A percentile compares a stretch with the other conserved stretches of the same genome.
Conservation (phyloP, 495 filamentous ascomycete species). For the Collariella sp. region DNA sequence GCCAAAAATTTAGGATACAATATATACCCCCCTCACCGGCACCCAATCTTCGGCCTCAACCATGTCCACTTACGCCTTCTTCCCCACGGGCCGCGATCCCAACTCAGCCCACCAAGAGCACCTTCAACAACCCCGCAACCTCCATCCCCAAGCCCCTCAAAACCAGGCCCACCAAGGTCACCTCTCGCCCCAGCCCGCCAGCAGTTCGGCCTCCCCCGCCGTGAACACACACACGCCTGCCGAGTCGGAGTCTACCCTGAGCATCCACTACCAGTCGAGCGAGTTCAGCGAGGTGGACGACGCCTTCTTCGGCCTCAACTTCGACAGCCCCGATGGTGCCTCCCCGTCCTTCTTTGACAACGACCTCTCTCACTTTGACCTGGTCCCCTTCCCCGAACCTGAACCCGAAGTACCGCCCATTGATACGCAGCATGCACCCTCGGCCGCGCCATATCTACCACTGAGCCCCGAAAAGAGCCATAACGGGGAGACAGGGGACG, state of each 20-base stretch:
- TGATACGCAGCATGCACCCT: constrained; percentile 8
- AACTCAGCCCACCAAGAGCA: constrained; percentile 17
- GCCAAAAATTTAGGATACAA: constrained; percentile 1
- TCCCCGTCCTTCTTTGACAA: constrained; percentile 32
- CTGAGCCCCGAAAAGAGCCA: constrained; percentile 32
- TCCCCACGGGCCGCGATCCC: constrained; percentile 22
- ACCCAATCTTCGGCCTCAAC: constrained; percentile 12
- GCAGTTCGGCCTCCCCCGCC: constrained; percentile 34
- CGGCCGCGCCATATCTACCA: constrained; percentile 16
- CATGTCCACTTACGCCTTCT: constrained; percentile 27
- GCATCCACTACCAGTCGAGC: constrained; percentile 35
- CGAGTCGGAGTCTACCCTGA: constrained; percentile 33
- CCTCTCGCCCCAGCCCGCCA: constrained; percentile 32
- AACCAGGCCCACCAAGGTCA: constrained; percentile 22
- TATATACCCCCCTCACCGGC: constrained; percentile 16
- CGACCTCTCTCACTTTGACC: constrained; percentile 6
- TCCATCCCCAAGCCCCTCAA: constrained; percentile 14
- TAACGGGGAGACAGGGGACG: constrained; percentile 11
- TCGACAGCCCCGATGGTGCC: constrained; percentile 23
- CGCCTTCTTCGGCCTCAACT: constrained; percentile 35
- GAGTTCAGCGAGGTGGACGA: constrained; percentile 37
- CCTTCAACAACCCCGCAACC: constrained; percentile 22
- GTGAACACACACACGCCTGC: constrained; percentile 34
- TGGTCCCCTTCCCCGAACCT: constrained; percentile 4
- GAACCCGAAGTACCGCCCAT: constrained; percentile 9